These are phyloP conservation scores for Friedmanniomyces simplex DNA, from an alignment of 495 filamentous ascomycete genomes.

Conservation along the genomic window DNA sequence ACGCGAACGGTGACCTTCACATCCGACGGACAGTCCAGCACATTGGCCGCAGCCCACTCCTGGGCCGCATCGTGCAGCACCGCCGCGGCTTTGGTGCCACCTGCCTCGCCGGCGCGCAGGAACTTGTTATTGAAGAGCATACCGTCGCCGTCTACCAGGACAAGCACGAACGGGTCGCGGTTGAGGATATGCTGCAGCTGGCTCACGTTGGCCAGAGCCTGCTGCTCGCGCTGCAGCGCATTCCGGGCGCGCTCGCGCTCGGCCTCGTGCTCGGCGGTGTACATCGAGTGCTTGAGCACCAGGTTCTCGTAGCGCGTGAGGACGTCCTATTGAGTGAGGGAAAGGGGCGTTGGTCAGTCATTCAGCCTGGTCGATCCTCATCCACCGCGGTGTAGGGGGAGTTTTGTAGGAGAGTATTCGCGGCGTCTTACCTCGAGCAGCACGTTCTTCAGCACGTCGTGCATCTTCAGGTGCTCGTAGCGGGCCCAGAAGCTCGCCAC, in stretches of 20 bases:
- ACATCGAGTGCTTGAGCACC: constrained; percentile 7
- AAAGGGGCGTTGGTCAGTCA: background rate
- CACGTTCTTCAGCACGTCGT: constrained; percentile 11
- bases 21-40: constrained; percentile 29
- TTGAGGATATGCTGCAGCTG: constrained; percentile 21
- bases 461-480: constrained; percentile 12
- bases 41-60: constrained; percentile 7
- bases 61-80: constrained; percentile 40
- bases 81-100: constrained; percentile 47
- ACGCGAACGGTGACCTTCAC: constrained; percentile 50
- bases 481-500: constrained; percentile 8
- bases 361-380: too few species aligned
- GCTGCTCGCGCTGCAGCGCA: background rate
- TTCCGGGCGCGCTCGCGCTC: background rate
- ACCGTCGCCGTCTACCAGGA: constrained; percentile 53
- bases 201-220: background rate
- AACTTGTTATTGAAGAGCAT: constrained; percentile 51
- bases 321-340: constrained; percentile 9
- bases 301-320: constrained; percentile 18
- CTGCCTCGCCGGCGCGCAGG: constrained; percentile 35
- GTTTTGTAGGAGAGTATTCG: background rate
- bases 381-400: too few species aligned
- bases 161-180: constrained; percentile 48
- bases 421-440: constrained; percentile 10
- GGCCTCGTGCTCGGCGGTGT: constrained; percentile 1